Base-by-base conservation (phyloP, 805 yeast species). In the Saccharomyces mikatae region DNA sequence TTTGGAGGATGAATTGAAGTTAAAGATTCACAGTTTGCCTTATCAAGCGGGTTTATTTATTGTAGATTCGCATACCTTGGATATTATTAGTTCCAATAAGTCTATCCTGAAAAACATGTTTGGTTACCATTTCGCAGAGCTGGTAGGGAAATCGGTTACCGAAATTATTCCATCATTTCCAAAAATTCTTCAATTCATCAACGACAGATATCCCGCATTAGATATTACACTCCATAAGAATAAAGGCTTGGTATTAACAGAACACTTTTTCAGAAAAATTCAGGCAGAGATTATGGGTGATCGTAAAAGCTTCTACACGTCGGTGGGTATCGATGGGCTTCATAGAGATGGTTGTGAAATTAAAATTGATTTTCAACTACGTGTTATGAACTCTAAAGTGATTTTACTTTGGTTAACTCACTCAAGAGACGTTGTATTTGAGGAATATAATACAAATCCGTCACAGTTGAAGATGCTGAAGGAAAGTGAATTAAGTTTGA, bases 331-430 rank as follows among this genome's bases (percentile, higher is more conserved):
- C 9, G 74, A 76, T 55, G 96, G 87, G 10, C 62, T 72, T 2
- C 96, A 89, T 64, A 65, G 80, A 28, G 91, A 87, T 69, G 96
- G 96, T 0, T 74, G 80, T 26, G 52, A 60, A 2, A 71, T 90
- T 28, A 78, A 77, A 54, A 77, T 91, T 44, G 97, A 91, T 70
- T 80, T 88, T 13, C 97, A 91, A 69, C 66, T 92, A 51, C 76
- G 97, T 54, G 87, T 88, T 2, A 74, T 87, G 30, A 77, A 80
- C 22, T 63, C 74, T 13, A 82, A 80, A 21, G 75, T 83, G 6
- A 77, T 79, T 52, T 82, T 88, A 2, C 69, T 91, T 22, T 92
- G 97, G 97, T 78, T 92, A 10, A 89, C 96, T 0, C 90, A 87
- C 66, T 84, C 92, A 1, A 81, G 92, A 62, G 72, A 68, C 54